Base-by-base conservation (phyloP, 768 basidiomycete species). In the Hirschioporus abietinus region DNA sequence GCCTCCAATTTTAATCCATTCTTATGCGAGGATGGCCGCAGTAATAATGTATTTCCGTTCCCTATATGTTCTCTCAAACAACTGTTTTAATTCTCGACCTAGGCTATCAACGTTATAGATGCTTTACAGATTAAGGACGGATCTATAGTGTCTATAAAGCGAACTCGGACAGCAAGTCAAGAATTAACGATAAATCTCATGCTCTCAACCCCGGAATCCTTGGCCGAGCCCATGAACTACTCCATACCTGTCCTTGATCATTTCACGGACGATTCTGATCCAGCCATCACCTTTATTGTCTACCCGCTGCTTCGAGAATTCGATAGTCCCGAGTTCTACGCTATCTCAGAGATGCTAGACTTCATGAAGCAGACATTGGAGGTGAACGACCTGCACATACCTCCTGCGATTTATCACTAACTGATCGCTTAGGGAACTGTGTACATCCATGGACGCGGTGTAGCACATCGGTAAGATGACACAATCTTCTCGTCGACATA, bases 281-380 rank as follows among this genome's bases (percentile, higher is more conserved):
- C 71, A 9, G 72, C 72, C 65, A 57, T 68, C 17, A 26, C 65
- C 12, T 67, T 67, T 36, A 65, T 73, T 26, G 57, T 73, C 30
- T 24, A 70, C 24, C 61, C 66, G 18, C 59, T 66, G 58, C 65
- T 72, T 30, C 58, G 52, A 18, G 42, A 52, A 1, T 68, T 68
- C 65, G 70, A 73, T 63, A 75, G 78, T 64, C 77, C 77, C 1
- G 72, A 75, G 26, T 79, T 74, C 60, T 61, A 58, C 15, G 57
- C 67, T 12, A 35, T 70, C 6, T 64, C 64, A 34, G 69, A 70
- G 58, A 68, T 70, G 1, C 34, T 70, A 9, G 68, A 70, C 60
- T 69, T 68, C 36, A 52, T 70, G 12, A 61, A 59, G 27, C 69
- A 70, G 35, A 42, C 63, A 17, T 24, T 70, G 8, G 66, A 70